Percentiles rank a stretch among this genome's conserved stretches.
Conservation (phyloP, 345 rosid species). For the Lumnitzera racemosa region DNA sequence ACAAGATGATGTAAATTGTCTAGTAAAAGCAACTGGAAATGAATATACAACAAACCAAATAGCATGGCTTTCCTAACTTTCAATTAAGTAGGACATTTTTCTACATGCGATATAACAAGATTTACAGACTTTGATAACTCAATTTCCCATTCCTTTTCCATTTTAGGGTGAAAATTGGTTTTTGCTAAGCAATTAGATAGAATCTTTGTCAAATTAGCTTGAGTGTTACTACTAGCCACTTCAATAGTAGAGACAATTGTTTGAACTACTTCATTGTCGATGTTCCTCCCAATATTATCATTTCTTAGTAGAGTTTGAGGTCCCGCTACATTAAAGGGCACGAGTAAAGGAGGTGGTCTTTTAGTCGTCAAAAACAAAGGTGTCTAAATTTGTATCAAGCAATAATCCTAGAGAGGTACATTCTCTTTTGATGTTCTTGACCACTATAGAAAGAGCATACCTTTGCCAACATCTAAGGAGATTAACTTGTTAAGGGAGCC, state of each 20-base stretch:
- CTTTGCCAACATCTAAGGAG: background rate
- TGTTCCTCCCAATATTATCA: constrained; percentile 33
- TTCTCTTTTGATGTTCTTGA: constrained; percentile 58
- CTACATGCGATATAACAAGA: constrained; percentile 28
- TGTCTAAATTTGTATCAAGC: constrained; percentile 79
- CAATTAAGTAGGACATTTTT: constrained; percentile 91
- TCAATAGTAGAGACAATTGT: constrained; percentile 38
- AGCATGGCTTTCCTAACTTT: constrained; percentile 44
- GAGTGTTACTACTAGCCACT: constrained; percentile 28
- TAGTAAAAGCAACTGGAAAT: background rate
- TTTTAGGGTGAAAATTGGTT: constrained; percentile 38
- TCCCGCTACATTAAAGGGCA: constrained; percentile 51
- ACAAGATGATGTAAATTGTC: background rate
- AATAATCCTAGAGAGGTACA: constrained; percentile 56
- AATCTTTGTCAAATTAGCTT: constrained; percentile 35
- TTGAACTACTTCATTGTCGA: constrained; percentile 32
- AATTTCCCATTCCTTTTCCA: constrained; percentile 41
- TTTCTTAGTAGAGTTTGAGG: constrained; percentile 36
- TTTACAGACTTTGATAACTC: constrained; percentile 48
- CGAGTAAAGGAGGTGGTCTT: constrained; percentile 68
- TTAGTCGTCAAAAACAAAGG: constrained; percentile 67
- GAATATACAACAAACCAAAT: background rate
- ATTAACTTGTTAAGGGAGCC: background rate
- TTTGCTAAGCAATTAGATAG: constrained; percentile 40
- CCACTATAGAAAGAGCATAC: constrained; percentile 35